Conservation (phyloP, 2,329 filamentous ascomycete species). For the Cadophora luteo-olivacea region DNA sequence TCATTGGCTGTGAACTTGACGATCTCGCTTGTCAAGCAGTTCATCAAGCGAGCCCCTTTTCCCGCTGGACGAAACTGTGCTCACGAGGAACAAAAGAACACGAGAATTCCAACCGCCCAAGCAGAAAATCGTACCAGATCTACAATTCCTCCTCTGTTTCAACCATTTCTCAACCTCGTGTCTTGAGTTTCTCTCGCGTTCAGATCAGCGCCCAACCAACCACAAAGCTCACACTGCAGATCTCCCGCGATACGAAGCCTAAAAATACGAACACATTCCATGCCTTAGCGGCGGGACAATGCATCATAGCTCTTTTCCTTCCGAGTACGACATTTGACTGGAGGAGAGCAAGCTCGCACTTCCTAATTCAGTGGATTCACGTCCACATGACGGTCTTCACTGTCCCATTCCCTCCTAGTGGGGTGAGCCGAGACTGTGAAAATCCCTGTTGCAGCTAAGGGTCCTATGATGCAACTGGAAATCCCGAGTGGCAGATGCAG, state of each 20-base stretch:
- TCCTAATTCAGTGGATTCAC: neutral
- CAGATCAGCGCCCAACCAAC: neutral
- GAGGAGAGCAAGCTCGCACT: neutral
- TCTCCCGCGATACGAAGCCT: constrained; percentile 21
- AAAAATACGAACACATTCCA: constrained; percentile 5
- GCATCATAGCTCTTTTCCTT: constrained; percentile 1
- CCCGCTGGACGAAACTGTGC: neutral
- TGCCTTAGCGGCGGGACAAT: constrained; percentile 4
- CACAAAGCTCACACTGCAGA: neutral
- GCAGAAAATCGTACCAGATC: constrained; percentile 2
- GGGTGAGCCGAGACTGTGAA: neutral
- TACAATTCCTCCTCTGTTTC: neutral
- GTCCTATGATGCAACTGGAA: constrained; percentile 4
- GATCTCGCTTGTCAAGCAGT: constrained; percentile 4
- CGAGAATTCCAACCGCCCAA: neutral
- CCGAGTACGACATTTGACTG: neutral
- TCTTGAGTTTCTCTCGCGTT: neutral
- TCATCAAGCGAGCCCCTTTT: constrained; percentile 10
- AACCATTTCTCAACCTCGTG: neutral
- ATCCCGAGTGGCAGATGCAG: neutral
- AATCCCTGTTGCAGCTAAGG: neutral
- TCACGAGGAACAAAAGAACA: constrained; percentile 8
- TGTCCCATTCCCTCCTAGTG: neutral
- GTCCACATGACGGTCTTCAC: neutral
- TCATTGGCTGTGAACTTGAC: neutral